Evolutionary conservation across 805 yeast species (phyloP).

Genomic region (Saccharomycopsis synnaedendra): DNA sequence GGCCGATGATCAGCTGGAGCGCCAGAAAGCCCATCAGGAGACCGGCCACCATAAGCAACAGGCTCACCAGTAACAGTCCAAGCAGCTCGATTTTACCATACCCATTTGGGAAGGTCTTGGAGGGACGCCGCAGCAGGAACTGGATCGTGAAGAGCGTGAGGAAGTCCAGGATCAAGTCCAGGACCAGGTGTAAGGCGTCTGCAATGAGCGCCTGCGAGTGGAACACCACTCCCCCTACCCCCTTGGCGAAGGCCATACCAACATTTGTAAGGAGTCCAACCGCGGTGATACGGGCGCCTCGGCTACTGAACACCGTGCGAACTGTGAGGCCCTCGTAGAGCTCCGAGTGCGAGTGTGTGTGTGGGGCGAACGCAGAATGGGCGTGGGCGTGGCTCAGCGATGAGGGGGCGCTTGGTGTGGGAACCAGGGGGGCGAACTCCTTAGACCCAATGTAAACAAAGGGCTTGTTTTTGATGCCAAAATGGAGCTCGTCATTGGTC

Average conservation of each 20-base stretch:
- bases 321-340: conserved; percentile 10
- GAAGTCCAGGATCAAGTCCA: conserved; percentile 84
- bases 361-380: conserved; percentile 3
- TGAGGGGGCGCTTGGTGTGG: neutral
- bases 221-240: conserved; percentile 80
- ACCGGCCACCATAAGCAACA: conserved; percentile 79
- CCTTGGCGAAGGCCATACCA: conserved; percentile 78
- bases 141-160: conserved; percentile 84
- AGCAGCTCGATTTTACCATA: conserved; percentile 89
- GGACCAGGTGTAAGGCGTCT: conserved; percentile 87
- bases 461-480: conserved; percentile 21
- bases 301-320: conserved; percentile 30
- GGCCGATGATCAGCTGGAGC: conserved; percentile 53
- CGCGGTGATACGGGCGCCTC: conserved; percentile 91
- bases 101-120: conserved; percentile 63
- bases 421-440: conserved; percentile 9
- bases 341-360: conserved; percentile 25
- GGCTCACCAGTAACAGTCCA: conserved; percentile 83
- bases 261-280: conserved; percentile 77
- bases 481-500: conserved; percentile 27
- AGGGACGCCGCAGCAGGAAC: conserved; percentile 52
- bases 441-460: conserved; percentile 14
- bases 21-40: conserved; percentile 85
- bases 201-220: conserved; percentile 93
- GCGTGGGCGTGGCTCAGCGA: conserved; percentile 6